Evolutionary conservation across 768 basidiomycete genomes (phyloP).

Genomic region (Epithele typhae): DNA sequence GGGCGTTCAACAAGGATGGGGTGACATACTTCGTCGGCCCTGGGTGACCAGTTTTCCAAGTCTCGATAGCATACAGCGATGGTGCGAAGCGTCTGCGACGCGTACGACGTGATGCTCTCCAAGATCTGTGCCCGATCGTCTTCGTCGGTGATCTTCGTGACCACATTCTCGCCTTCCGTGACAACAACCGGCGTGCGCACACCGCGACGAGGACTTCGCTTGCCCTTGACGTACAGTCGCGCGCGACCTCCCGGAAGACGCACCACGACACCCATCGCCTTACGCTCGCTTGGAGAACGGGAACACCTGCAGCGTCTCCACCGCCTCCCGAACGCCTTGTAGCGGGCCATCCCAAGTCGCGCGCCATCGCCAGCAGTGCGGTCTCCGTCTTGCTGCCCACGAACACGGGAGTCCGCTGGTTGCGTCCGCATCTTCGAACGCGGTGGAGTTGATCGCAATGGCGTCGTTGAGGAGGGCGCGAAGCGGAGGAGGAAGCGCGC

Average conservation of each 20-base stretch:
- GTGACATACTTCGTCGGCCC: too few species aligned
- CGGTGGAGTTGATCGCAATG: constrained; percentile 90
- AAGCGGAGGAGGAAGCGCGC: constrained; percentile 55
- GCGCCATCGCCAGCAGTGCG: constrained; percentile 83
- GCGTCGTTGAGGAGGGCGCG: constrained; percentile 73
- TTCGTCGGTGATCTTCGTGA: constrained; percentile 47
- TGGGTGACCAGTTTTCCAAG: constrained; percentile 81
- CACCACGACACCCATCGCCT: constrained; percentile 92
- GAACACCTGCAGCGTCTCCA: constrained; percentile 74
- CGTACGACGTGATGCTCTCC: constrained; percentile 95
- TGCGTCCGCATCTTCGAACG: constrained; percentile 77
- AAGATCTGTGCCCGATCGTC: constrained; percentile 76
- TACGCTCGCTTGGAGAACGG: constrained; percentile 90
- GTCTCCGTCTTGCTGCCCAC: constrained; percentile 96
- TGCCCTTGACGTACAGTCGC: constrained; percentile 87
- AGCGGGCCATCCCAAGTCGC: constrained; percentile 76
- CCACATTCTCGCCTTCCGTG: constrained; percentile 40
- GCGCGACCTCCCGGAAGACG: constrained; percentile 46
- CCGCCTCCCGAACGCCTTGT: constrained; percentile 58
- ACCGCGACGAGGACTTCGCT: constrained; percentile 85
- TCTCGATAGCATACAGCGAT: constrained; percentile 94
- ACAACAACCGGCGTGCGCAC: constrained; percentile 69
- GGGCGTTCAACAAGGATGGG: too few species aligned
- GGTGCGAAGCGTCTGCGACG: constrained; percentile 91
- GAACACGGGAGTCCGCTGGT: constrained; percentile 59